These are phyloP conservation scores for Cryptosporidium tyzzeri DNA, from an alignment of 169 alveolate species.

Conservation along the genomic window DNA sequence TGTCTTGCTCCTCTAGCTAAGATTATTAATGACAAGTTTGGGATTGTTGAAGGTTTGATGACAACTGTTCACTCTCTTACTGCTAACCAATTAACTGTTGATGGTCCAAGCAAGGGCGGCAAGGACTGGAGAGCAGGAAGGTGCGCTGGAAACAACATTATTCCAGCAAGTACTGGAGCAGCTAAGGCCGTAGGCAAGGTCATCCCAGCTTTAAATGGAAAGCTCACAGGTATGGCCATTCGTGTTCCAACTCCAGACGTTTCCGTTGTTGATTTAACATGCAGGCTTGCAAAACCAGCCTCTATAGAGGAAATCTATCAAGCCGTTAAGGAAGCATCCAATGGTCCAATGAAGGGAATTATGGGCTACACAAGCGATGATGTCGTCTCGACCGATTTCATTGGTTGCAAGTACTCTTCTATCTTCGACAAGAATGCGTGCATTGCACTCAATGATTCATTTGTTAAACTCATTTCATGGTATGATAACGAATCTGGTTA, in stretches of 20 bases:
- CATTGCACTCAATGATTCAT: conserved; percentile 94
- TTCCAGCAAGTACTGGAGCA: conserved; percentile 99
- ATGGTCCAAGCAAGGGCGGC: conserved; percentile 99
- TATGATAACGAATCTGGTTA: conserved; percentile 99
- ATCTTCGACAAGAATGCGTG: conserved; percentile 98
- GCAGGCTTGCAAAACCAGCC: conserved; percentile 95
- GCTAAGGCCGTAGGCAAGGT: conserved; percentile 99
- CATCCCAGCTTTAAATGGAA: conserved; percentile 97
- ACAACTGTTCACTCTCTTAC: conserved; percentile 99
- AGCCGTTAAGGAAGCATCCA: conserved; percentile 95
- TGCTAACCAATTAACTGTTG: conserved; percentile 98
- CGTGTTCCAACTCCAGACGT: conserved; percentile 99
- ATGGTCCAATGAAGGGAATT: conserved; percentile 94
- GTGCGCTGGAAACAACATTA: conserved; percentile 97
- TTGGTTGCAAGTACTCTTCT: conserved; percentile 94
- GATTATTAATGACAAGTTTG: conserved; percentile 97
- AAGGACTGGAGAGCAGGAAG: conserved; percentile 99
- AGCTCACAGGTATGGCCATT: conserved; percentile 99
- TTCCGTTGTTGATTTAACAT: conserved; percentile 98
- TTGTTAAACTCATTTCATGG: conserved; percentile 98
- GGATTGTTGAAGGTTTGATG: conserved; percentile 99
- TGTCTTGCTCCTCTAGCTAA: conserved; percentile 99
- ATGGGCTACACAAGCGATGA: conserved; percentile 96
- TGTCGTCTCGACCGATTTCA: conserved; percentile 97
- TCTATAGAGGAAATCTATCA: conserved; percentile 93